Evolutionary conservation across 257 asterid species (phyloP), one percentile per base, ranked within the genome.

Genomic region (Przewalskia tangutica): DNA sequence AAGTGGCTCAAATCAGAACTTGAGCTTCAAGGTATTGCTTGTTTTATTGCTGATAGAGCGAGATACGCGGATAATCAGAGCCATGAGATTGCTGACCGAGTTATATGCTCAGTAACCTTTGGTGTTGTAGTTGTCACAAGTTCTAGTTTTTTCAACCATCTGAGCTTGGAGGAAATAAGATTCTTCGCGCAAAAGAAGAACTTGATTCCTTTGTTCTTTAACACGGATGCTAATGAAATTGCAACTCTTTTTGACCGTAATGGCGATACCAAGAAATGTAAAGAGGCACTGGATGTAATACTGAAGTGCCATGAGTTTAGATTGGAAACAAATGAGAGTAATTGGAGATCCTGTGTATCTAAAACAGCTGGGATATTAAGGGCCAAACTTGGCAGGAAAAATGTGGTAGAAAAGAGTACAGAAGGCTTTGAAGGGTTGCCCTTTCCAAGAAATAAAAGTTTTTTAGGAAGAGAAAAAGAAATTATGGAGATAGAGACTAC

Each of bases 1-100:
- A 95, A 89, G 82, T 94, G 98, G 98, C 90, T 94, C 1, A 94
- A 93, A 81, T 93, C 97, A 8, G 96, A 94, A 91, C 93, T 94
- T 13, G 98, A 94, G 90, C 85, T 90, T 48, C 98, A 92, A 81
- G 98, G 98, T 9, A 93, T 94, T 77, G 97, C 98, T 62, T 92
- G 96, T 44, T 94, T 94, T 63, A 90, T 91, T 10, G 97, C 97
- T 5, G 97, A 94, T 75, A 88, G 98, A 65, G 93, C 95, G 1
- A 92, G 89, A 18, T 94, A 93, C 50, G 88, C 88, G 3, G 97
- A 92, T 58, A 91, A 86, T 62, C 98, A 94, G 87, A 94, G 96
- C 89, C 96, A 93, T 42, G 98, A 91, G 83, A 93, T 90, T 81
- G 98, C 97, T 23, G 98, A 94, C 84, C 82, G 96, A 44, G 96